Evolutionary conservation across 2,329 filamentous ascomycete genomes (phyloP), one percentile per base, ranked within the genome.

Genomic region (Fusarium tanahbumbuense): DNA sequence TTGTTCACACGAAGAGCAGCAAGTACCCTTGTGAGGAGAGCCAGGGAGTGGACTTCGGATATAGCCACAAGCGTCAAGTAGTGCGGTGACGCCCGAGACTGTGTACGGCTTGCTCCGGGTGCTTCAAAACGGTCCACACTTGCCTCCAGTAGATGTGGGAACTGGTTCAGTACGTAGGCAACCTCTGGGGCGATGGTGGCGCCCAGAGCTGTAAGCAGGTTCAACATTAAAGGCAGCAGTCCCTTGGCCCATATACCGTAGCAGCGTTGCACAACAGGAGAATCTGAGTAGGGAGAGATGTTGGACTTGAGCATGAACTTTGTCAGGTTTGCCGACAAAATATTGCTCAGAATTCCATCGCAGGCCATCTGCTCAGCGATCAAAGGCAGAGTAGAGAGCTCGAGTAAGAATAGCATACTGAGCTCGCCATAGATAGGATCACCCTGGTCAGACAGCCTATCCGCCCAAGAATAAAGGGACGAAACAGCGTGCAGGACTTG

Each of bases 391-490:
- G 89, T 91, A 2, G 94, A 97, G 15, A 99, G 86, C 72, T 97
- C 93, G 23, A 97, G 88, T 16, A 99, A 86, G 80, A 98, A 97
- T 27, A 94, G 86, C 42, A 97, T 87, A 74, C 92, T 93, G n/a
- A 98, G 87, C 77, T 98, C 94, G 69, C 94, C 96, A 78, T 98
- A 98, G 30, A 98, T 85, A 0, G 96, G 95, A 76, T 98, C 95
- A 28, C 90, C 89, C 60, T 91, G 87, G 37, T 91, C 86, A 1
- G 91, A 88, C 25, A 98, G 86, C 71, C 91, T 89, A 78, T 98
- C 94, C 6, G 95, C 89, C 96, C 96, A 99, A 0, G 94, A 97
- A 80, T 95, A 98, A 8, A 99, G 86, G 34, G 92, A 93, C 8
- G 91, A 90, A 1, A 94, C 94, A 65, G 94, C 92, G 74, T 95